These are phyloP conservation scores for Phytophthora syringae DNA, from an alignment of 352 stramenopile species.

Conservation along the genomic window DNA sequence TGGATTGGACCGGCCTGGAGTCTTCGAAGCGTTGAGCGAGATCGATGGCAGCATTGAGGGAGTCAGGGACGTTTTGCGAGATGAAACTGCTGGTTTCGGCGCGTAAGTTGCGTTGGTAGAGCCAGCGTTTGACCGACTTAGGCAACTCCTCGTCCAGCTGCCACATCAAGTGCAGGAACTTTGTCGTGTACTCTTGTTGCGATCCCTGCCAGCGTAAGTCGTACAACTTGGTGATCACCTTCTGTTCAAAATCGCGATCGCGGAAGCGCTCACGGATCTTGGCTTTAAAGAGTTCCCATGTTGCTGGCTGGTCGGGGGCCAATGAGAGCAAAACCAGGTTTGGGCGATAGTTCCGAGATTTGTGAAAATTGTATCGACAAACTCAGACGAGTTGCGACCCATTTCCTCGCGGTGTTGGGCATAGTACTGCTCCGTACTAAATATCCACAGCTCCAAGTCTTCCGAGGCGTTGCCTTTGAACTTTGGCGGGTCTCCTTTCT, in stretches of 20 bases:
- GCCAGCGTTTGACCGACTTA: not conserved
- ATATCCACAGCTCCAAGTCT: not conserved
- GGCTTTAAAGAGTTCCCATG: conserved; percentile 5
- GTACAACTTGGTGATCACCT: conserved; percentile 8
- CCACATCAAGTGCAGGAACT: conserved; percentile 3
- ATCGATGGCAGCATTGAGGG: not conserved
- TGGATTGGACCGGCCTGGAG: not conserved
- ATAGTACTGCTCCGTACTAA: not conserved
- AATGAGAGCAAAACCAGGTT: conserved; percentile 11
- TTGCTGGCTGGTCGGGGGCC: not conserved
- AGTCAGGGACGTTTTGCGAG: not conserved
- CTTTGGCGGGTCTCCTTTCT: not conserved
- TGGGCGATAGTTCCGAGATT: conserved; percentile 1
- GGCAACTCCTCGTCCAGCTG: conserved; percentile 1
- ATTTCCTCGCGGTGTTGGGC: not conserved
- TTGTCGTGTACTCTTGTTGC: conserved; percentile 3
- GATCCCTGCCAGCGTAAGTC: not conserved
- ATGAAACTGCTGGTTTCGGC: not conserved
- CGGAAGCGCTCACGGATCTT: conserved; percentile 9
- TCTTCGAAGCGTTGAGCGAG: not conserved
- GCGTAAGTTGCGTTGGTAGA: not conserved
- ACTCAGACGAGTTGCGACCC: not conserved
- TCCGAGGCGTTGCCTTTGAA: not conserved
- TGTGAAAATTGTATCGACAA: not conserved
- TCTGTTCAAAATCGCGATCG: conserved; percentile 5